Evolutionary conservation across 805 yeast species (phyloP), one percentile per base, ranked within the genome.

Genomic region (Metschnikowia lachancei): DNA sequence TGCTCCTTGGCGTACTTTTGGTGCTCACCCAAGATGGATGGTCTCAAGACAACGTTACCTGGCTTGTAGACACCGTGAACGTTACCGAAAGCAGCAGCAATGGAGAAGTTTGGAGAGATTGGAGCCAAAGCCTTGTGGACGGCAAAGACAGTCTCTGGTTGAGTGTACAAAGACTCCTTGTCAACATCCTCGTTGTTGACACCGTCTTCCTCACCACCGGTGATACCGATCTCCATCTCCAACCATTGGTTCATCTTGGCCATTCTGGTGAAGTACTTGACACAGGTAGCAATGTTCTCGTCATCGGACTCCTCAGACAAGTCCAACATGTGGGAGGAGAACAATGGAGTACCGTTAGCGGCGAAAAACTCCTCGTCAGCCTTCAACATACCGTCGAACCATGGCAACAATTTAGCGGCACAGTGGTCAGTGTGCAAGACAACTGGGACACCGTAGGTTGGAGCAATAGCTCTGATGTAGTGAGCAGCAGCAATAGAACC

Each of bases 181-280:
- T 82, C 81, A 58, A 88, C 97, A 71, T 82, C 80, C 75, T 92
- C 95, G 83, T 94, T 94, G 85, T 94, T 94, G 66, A 94, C 99
- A 84, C 99, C 99, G 70, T 94, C 99, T 78, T 94, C 46, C 81
- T 94, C 99, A 85, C 99, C 99, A 78, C 99, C 99, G 71, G 99
- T 94, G 83, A 94, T 94, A 83, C 99, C 99, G 70, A 94, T 94
- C 81, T 94, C 99, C 99, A 94, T 94, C 82, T 94, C 99, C 70
- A 94, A 83, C 94, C 94, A 94, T 80, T 92, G 98, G 77, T 82
- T 79, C 82, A 92, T 79, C 77, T 87, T 89, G 71, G 95, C 76
- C 83, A 88, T 89, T 77, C 96, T 88, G 72, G 78, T 79, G 78
- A 94, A 92, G 83, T 94, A 94, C 77, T 88, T 85, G 74, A 75